Evolutionary conservation across 352 stramenopile genomes (phyloP).

Genomic region (Phytopythium cucurbitacearum): DNA sequence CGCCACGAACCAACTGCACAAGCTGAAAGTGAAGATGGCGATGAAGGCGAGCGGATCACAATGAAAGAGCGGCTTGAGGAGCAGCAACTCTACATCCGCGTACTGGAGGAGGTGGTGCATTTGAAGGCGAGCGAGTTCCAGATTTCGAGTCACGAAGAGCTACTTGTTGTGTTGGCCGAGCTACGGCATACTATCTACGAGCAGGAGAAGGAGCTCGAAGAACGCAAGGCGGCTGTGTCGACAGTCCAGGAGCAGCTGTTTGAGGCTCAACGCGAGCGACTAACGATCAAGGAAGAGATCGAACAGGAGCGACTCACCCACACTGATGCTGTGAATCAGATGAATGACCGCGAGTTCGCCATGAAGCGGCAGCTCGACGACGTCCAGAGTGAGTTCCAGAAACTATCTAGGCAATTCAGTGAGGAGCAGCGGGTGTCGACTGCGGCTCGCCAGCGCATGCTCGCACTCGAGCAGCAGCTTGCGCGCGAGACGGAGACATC

Average conservation of each 20-base stretch:
- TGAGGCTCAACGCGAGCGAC: conserved; percentile 17
- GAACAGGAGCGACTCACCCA: conserved; percentile 12
- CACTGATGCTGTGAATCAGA: background rate
- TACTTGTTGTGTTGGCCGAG: conserved; percentile 70
- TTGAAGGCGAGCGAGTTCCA: conserved; percentile 66
- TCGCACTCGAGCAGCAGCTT: background rate
- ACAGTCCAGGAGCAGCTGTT: conserved; percentile 17
- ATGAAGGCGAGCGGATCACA: background rate
- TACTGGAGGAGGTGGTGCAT: conserved; percentile 74
- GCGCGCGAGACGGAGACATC: background rate
- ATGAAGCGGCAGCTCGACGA: conserved; percentile 25
- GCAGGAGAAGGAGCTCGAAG: conserved; percentile 53
- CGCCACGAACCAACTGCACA: conserved; percentile 9
- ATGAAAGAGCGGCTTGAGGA: conserved; percentile 18
- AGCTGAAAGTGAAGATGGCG: conserved; percentile 3
- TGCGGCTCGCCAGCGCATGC: background rate
- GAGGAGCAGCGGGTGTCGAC: conserved; percentile 10
- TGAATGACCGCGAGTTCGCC: conserved; percentile 20
- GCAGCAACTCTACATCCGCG: conserved; percentile 63
- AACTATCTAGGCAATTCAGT: conserved; percentile 12
- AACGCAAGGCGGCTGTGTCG: conserved; percentile 14
- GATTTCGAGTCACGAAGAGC: conserved; percentile 68
- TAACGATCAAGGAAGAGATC: conserved; percentile 15
- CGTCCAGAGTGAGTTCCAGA: conserved; percentile 21
- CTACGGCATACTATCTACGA: conserved; percentile 73